phyloP scores from a whole-genome alignment of 2,329 filamentous ascomycete genomes.

The Cercospora citrullina region DNA sequence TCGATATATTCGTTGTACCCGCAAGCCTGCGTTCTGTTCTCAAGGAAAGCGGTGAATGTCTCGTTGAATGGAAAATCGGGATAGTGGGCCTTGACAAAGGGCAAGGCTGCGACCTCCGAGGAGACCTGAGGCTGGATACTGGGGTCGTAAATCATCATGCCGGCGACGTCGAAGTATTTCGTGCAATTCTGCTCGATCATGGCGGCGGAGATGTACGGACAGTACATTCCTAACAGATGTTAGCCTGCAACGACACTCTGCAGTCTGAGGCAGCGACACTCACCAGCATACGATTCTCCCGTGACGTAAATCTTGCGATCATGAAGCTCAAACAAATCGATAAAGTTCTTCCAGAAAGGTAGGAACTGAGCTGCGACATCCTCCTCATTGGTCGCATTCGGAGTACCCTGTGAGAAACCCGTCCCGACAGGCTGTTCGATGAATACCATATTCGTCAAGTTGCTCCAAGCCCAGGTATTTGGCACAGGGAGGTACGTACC shows the following conservation, averaged over 20 bases:
- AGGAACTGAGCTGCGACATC: conserved; percentile 46
- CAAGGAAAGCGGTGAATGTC: conserved; percentile 42
- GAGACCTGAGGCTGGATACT: conserved; percentile 39
- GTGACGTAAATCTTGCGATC: conserved; percentile 48
- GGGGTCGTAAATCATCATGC: conserved; percentile 39
- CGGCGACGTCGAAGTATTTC: conserved; percentile 37
- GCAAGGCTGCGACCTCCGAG: conserved; percentile 8
- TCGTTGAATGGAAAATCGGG: conserved; percentile 47
- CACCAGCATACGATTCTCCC: conserved; percentile 29
- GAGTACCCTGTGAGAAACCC: conserved; percentile 47
- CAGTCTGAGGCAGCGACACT: neutral
- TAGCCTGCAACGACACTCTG: neutral
- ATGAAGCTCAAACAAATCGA: conserved; percentile 51
- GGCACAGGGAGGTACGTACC: conserved; percentile 42
- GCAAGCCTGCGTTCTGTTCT: conserved; percentile 39
- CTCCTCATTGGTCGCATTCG: conserved; percentile 45
- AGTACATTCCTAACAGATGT: conserved; percentile 31
- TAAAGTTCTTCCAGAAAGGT: conserved; percentile 53
- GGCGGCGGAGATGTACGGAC: conserved; percentile 39
- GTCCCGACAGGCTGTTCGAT: conserved; percentile 55
- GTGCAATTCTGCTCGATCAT: conserved; percentile 35
- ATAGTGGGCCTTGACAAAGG: conserved; percentile 27
- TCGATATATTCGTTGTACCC: conserved; percentile 50
- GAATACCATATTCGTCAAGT: conserved; percentile 75
- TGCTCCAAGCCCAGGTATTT: conserved; percentile 53